Conservation (phyloP, 2,329 filamentous ascomycete species). For the Dothidotthia symphoricarpi region DNA sequence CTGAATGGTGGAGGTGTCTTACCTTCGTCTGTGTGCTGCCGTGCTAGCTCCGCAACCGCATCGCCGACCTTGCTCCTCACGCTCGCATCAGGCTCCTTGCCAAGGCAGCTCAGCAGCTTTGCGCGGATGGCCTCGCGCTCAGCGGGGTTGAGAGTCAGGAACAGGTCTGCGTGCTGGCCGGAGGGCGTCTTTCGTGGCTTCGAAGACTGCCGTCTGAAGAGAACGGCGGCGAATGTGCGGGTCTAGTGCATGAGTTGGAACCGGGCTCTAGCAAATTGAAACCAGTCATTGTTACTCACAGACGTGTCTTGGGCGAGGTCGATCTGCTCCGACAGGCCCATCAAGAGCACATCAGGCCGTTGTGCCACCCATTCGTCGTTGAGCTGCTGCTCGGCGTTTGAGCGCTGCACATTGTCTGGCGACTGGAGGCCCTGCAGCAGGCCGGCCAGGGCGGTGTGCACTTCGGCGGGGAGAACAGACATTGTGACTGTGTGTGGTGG, state of each 20-base stretch:
- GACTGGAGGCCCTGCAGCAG: conserved; percentile 87
- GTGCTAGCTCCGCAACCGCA: conserved; percentile 91
- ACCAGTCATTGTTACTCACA: conserved; percentile 50
- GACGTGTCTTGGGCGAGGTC: conserved; percentile 70
- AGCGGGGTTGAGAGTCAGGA: conserved; percentile 72
- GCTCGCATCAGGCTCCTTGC: conserved; percentile 67
- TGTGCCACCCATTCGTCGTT: conserved; percentile 83
- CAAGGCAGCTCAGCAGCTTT: conserved; percentile 77
- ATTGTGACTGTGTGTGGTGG: conserved; percentile 49
- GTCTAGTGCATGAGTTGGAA: conserved; percentile 53
- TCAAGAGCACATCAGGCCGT: conserved; percentile 82
- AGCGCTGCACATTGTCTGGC: conserved; percentile 80
- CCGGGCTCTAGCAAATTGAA: too few relatives aligned
- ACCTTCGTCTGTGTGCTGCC: conserved; percentile 93
- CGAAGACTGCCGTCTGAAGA: conserved; percentile 90
- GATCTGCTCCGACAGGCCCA: conserved; percentile 92
- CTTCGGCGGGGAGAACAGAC: conserved; percentile 82
- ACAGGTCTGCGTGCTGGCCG: conserved; percentile 75
- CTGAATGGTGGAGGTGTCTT: conserved; percentile 39
- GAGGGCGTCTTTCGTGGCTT: conserved; percentile 74
- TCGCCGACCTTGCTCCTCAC: conserved; percentile 96
- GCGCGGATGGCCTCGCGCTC: conserved; percentile 76
- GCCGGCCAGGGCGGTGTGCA: conserved; percentile 79
- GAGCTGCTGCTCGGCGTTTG: conserved; percentile 84
- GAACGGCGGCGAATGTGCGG: conserved; percentile 86